Base-by-base conservation (phyloP, 225 moss, liverwort and hornwort genomes). In the Bryum argenteum region DNA sequence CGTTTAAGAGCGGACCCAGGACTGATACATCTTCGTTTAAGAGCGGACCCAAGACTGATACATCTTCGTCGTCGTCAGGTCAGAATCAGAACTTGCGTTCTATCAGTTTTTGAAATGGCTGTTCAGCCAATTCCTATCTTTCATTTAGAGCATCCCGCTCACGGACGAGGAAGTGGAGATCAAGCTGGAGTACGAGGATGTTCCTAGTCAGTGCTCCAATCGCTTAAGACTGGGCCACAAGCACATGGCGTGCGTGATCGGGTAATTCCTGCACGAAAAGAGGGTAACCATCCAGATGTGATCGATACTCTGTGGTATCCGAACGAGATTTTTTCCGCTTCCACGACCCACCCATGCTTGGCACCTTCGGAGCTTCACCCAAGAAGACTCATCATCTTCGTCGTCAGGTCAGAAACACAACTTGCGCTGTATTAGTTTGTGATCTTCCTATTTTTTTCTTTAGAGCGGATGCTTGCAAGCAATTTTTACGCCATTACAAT, bases 201-300 rank as follows among this genome's bases (percentile, higher is more conserved):
- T 82, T 19, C 82, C 82, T 1, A 82, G 78, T 23, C 82, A 82
- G 78, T 82, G 82, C 21, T 78, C 74, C n/a, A 82, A 61, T 23
- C 78, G 82, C 74, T 50, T 78, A 10, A 17, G 74, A 50, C 66
- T 82, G 12, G 82, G 82, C 2, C 82, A 82, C 82, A 82, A 78
- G 54, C 71, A 78, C 78, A 82, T 74, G 0, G 66, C 78, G 19
- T 82, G 82, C 42, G 66, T 66, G 42, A 66, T 82, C 17, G 74
- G 55, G 11, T 53, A 43, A 54, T 54, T 20, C 11, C 9, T 66
- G 15, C 66, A 74, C 61, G 66, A 74, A 50, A 82, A 78, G 74
- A 40, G 71, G 51, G 54, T 82, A 42, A 42, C 28, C 21, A 65
- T 4, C 50, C 61, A 73, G 50, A 74, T 65, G 78, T 52, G 52